Evolutionary conservation across 2,329 filamentous ascomycete genomes (phyloP), one percentile per base, ranked within the genome.

Genomic region (Didymosphaeria variabile): DNA sequence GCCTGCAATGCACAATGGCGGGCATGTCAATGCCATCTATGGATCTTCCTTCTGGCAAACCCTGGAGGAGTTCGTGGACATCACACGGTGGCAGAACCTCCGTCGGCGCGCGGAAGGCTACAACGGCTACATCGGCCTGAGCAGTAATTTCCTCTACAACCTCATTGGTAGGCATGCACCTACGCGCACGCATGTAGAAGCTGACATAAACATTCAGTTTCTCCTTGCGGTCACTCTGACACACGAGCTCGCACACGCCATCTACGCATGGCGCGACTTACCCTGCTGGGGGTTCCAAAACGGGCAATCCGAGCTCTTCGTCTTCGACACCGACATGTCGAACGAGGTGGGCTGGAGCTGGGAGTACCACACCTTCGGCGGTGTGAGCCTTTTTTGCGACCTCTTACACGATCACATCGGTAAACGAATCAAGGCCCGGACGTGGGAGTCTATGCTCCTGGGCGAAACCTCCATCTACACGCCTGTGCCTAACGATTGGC

Each of bases 211-310:
- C 19, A 9, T 55, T 17, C 52, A 55, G 7, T 40, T 38, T 13
- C 8, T 44, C 9, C 38, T 55, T 23, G 38, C 52, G 9, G 17
- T 31, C 3, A 34, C 17, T 12, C 23, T 55, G 17, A 13, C 17
- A 1, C 52, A 55, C 38, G 38, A 55, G 38, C 26, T 55, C 13
- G 52, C 52, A 6, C 52, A 55, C 38, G 38, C 52, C 6, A 21
- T 45, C 4, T 55, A 44, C 23, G 6, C 23, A 23, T 44, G 23
- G n/a, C 52, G 52, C 21, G 29, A 26, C 5, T 2, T 44, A 12
- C 38, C 52, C n/a, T n/a, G 15, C 3, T 17, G 10, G 23, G 23
- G 2, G 0, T 40, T 5, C 19, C 2, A 21, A 1, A 23, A 40
- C 26, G 21, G 19, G 5, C 21, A 9, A n/a, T 6, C 1, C n/a